A percentile compares a stretch with the other conserved stretches of the same genome.
phyloP scores from a whole-genome alignment of 768 basidiomycete species.

The Trametes punicea region DNA sequence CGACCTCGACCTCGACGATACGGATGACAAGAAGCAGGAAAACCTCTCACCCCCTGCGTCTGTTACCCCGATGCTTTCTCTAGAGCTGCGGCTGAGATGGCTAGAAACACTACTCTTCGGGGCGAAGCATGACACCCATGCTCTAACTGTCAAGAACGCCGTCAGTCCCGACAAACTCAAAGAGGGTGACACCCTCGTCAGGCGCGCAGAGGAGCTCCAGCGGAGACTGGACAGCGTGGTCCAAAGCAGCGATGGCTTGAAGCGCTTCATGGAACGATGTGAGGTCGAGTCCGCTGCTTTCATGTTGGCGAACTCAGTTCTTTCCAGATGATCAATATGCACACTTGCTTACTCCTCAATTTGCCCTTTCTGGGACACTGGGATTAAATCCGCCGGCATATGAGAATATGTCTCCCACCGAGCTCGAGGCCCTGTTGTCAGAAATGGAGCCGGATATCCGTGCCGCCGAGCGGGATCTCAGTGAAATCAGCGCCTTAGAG shows the following conservation, averaged over 20 bases:
- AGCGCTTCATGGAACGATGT: slow-evolving; percentile 76
- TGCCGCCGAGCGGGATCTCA: slow-evolving; percentile 76
- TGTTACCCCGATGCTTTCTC: slow-evolving; percentile 64
- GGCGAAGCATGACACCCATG: slow-evolving; percentile 45
- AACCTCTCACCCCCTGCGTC: slow-evolving; percentile 26
- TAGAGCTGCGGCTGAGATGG: slow-evolving; percentile 77
- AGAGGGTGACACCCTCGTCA: slow-evolving; percentile 53
- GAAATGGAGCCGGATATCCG: slow-evolving; percentile 87
- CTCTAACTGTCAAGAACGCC: slow-evolving; percentile 36
- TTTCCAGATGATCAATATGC: slow-evolving; percentile 71
- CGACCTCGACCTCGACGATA: slow-evolving; percentile 19
- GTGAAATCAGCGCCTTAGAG: slow-evolving; percentile 69
- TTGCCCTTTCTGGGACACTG: slow-evolving; percentile 66
- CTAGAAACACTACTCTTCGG: slow-evolving; percentile 76
- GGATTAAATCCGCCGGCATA: slow-evolving; percentile 50
- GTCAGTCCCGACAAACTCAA: slow-evolving; percentile 34
- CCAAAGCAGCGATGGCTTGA: slow-evolving; percentile 66
- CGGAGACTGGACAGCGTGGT: slow-evolving; percentile 53
- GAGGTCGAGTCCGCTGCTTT: slow-evolving; percentile 23
- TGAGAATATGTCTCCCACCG: slow-evolving; percentile 61
- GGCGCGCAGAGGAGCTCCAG: slow-evolving; percentile 61
- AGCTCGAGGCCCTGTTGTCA: slow-evolving; percentile 64
- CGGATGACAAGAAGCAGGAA: slow-evolving; percentile 2
- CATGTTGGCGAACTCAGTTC: background rate
- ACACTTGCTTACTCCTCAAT: slow-evolving; percentile 68